Evolutionary conservation across 345 rosid genomes (phyloP).

Genomic region (Moringa oleifera): DNA sequence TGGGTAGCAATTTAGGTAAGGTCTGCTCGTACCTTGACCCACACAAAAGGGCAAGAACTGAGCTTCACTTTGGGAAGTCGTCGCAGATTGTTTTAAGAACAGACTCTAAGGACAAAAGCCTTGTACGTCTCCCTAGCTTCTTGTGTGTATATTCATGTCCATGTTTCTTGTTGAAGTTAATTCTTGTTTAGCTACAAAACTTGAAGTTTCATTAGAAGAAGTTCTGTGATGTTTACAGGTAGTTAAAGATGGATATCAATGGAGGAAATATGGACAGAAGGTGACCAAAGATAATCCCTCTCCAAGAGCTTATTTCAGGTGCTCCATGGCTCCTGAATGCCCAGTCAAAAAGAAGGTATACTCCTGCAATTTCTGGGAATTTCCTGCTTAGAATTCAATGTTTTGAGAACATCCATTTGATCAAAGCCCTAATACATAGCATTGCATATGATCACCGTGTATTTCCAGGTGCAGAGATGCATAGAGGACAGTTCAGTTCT

Average conservation of each 20-base stretch:
- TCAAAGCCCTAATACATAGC: too few relatives aligned
- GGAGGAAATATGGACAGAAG: constrained; percentile 76
- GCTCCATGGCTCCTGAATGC: constrained; percentile 49
- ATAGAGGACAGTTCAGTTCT: constrained; percentile 35
- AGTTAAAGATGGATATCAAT: constrained; percentile 58
- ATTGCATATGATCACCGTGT: too few relatives aligned
- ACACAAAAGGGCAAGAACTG: constrained; percentile 18
- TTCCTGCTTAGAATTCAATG: not conserved
- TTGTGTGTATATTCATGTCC: not conserved
- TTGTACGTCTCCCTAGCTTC: constrained; percentile 21
- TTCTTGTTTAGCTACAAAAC: too few relatives aligned
- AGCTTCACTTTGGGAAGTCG: constrained; percentile 17
- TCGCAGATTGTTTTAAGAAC: constrained; percentile 32
- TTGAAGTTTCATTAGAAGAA: too few relatives aligned
- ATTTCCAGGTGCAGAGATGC: constrained; percentile 47
- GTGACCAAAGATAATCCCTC: constrained; percentile 55
- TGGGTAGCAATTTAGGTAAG: not conserved
- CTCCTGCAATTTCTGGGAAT: not conserved
- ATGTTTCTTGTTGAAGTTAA: not conserved
- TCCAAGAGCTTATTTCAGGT: constrained; percentile 60
- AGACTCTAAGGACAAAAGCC: constrained; percentile 33
- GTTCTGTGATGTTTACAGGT: too few relatives aligned
- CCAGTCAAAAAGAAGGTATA: constrained; percentile 60
- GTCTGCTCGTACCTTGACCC: not conserved
- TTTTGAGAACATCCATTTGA: not conserved